Evolutionary conservation across 768 basidiomycete species (phyloP).

Genomic region (Lactarius hatsudake): DNA sequence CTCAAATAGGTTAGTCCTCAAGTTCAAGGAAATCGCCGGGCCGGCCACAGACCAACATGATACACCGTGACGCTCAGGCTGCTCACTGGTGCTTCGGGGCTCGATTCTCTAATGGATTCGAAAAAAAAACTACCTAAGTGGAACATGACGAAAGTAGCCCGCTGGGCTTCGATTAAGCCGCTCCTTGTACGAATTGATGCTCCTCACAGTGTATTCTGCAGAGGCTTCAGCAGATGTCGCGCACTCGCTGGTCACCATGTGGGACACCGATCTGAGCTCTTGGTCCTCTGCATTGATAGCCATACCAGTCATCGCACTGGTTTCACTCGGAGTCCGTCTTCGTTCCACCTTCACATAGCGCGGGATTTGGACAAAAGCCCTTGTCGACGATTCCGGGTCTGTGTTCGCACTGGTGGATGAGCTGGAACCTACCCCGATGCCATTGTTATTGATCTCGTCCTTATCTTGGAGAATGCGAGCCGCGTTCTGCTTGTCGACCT

Average conservation of each 20-base stretch:
- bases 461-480: background rate
- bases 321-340: background rate
- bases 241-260: slow-evolving; percentile 4
- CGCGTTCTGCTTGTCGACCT: background rate
- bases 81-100: no score
- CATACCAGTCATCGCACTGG: background rate
- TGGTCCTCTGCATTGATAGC: background rate
- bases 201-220: slow-evolving; percentile 14
- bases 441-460: background rate
- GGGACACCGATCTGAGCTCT: slow-evolving; percentile 2
- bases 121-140: background rate
- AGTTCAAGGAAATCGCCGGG: no score
- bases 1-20: no score
- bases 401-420: background rate
- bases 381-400: background rate
- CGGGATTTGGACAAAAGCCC: background rate
- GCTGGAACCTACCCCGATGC: background rate
- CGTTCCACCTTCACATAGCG: background rate
- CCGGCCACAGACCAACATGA: no score
- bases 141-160: slow-evolving; percentile 16
- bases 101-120: no score
- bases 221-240: slow-evolving; percentile 17
- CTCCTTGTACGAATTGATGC: slow-evolving; percentile 13
- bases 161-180: slow-evolving; percentile 15
- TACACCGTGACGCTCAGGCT: no score